Base-by-base conservation (phyloP, 345 rosid species). In the Gossypium rotundifolium region DNA sequence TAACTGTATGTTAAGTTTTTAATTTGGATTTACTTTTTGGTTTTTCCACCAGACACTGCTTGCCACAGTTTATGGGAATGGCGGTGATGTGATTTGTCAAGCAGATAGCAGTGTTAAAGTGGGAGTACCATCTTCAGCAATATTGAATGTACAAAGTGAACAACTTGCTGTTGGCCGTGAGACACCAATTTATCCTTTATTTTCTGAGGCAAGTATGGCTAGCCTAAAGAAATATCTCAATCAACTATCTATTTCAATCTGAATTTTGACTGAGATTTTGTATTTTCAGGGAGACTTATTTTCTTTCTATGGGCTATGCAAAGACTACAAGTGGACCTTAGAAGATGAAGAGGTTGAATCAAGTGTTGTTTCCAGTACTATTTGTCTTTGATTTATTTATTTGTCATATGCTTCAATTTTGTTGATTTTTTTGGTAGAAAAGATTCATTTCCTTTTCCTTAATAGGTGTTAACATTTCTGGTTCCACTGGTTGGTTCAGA, bases 281-380 rank as follows among this genome's bases (percentile, higher is more conserved):
- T 67, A 74, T 82, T 72, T 27, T 82, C 91, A 94, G 98, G 98
- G 93, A 20, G 83, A 87, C 74, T 83, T 94, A 69, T 86, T 92
- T 82, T 89, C 96, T 54, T 84, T 92, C 68, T 90, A 89, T 79
- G 96, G 87, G 86, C 87, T 89, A 74, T 94, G 98, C 85, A 84
- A 77, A 77, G 83, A 74, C 72, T 94, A 85, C 82, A 83, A 68
- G 70, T 92, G 98, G 98, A 84, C 85, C 75, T 67, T 92, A 70
- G 87, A 88, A 73, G 90, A 92, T 88, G 89, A 85, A 76, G 77
- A 88, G 94, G 98, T 94, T 46, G 54, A 76, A 64, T 82, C 59
- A 51, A 57, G 38, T 80, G 65, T 55, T 72, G 29, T 46, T 18
- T 65, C 65, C 40, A 57, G 23, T 77, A 45, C 18, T 55, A 42